A percentile compares a stretch with the other conserved stretches of the same genome.
Conservation (phyloP, 1,139 yeast species). For the Hyphopichia khmerensis region DNA sequence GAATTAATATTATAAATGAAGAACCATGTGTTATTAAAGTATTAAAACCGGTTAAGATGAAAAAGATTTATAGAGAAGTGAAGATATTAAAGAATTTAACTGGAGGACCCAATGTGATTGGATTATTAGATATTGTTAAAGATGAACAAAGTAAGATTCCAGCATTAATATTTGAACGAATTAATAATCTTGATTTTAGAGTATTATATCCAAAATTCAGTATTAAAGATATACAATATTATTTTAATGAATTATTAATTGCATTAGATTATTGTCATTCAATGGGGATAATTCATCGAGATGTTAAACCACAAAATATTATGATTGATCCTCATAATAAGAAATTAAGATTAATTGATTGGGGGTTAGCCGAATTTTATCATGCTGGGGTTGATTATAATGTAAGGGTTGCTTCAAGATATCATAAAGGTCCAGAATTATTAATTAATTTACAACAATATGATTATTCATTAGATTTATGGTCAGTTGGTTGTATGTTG, state of each 20-base stretch:
- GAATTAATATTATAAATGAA: constrained; percentile 46
- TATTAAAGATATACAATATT: constrained; percentile 63
- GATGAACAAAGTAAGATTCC: constrained; percentile 74
- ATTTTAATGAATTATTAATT: constrained; percentile 64
- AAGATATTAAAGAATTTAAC: constrained; percentile 71
- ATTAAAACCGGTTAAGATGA: constrained; percentile 75
- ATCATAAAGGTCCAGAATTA: constrained; percentile 80
- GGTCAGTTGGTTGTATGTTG: constrained; percentile 82
- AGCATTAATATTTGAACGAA: constrained; percentile 70
- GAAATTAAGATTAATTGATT: constrained; percentile 69
- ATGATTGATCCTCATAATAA: constrained; percentile 73
- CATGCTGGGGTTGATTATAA: constrained; percentile 78
- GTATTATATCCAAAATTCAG: constrained; percentile 67
- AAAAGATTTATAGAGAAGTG: constrained; percentile 75
- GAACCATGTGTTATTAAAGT: constrained; percentile 70
- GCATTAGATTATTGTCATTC: constrained; percentile 79
- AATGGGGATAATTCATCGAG: constrained; percentile 83
- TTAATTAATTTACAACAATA: constrained; percentile 72
- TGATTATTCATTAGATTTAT: constrained; percentile 74
- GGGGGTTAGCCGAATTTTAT: constrained; percentile 85
- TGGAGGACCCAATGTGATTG: constrained; percentile 74
- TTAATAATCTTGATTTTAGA: constrained; percentile 71
- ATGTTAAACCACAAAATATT: constrained; percentile 81
- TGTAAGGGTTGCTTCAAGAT: constrained; percentile 78
- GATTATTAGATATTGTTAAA: constrained; percentile 70